A percentile compares a stretch with the other conserved stretches of the same genome.
Conservation (phyloP, 2,329 filamentous ascomycete species). For the Kalmusia sp. region DNA sequence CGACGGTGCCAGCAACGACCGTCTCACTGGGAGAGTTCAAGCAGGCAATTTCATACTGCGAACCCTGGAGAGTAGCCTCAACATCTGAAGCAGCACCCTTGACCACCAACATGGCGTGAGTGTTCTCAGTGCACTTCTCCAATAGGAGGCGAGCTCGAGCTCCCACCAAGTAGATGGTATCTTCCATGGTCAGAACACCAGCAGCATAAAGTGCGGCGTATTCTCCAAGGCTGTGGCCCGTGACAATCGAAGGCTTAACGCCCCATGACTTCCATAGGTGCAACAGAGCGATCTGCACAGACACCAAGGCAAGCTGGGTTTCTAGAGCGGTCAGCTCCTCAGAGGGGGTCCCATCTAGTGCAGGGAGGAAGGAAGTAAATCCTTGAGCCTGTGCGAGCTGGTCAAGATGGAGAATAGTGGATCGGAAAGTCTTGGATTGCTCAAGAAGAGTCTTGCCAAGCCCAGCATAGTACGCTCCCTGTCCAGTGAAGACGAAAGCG, state of each 20-base stretch:
- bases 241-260: constrained; percentile 61
- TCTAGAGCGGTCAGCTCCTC: constrained; percentile 58
- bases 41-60: constrained; percentile 69
- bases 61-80: constrained; percentile 58
- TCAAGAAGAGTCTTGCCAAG: constrained; percentile 59
- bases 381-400: constrained; percentile 54
- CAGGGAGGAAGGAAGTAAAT: constrained; percentile 57
- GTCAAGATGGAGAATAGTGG: constrained; percentile 58
- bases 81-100: constrained; percentile 60
- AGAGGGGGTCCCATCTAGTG: constrained; percentile 57
- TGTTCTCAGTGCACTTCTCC: constrained; percentile 69
- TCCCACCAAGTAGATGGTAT: constrained; percentile 77
- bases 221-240: constrained; percentile 71
- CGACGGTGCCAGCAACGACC: constrained; percentile 70
- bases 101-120: constrained; percentile 71
- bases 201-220: constrained; percentile 76
- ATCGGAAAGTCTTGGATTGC: constrained; percentile 55
- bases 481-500: constrained; percentile 61
- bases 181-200: constrained; percentile 74
- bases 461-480: constrained; percentile 60
- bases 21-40: constrained; percentile 78
- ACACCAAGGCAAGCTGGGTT: constrained; percentile 60
- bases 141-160: constrained; percentile 70
- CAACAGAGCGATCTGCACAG: constrained; percentile 59
- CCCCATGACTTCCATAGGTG: constrained; percentile 61